Base-by-base conservation (phyloP, 306 rosid species). In the Fagus crenata region DNA sequence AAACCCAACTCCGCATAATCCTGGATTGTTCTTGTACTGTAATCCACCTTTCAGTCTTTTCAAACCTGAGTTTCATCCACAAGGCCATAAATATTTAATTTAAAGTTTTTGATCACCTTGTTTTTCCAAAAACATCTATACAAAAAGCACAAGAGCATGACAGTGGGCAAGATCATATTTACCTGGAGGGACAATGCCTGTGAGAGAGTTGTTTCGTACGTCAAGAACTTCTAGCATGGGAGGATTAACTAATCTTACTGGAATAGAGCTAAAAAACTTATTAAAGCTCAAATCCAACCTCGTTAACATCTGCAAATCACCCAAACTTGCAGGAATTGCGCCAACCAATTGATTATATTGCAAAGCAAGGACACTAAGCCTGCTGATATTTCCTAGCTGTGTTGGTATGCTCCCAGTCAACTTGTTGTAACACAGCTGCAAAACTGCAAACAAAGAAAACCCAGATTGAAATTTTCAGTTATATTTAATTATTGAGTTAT, bases 301-400 rank as follows among this genome's bases (percentile, higher is more conserved):
- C 13, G 78, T 76, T 71, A 93, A 59, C 15, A 78, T 51, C 67
- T 74, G 74, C 78, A 92, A 37, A 61, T 85, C 84, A 42, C 98
- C 96, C 81, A 93, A 85, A 83, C 90, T 93, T 6, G 98, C 98
- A 41, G 98, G 98, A 79, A 93, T 93, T 17, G 98, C 93, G 14
- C 93, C 85, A 2, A 81, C 80, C 55, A 93, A 82, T 76, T 88
- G 85, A 82, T 93, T 93, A 78, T 86, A 81, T 78, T 93, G 97
- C 80, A 93, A 85, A 37, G 97, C 91, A 68, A 93, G 89, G 78
- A 92, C 87, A 59, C 79, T 84, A 17, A 90, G 91, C 77, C 74
- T 87, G 77, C 69, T 83, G 81, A 90, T 49, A 65, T 71, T 77
- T 74, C 94, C 92, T 12, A 93, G 77, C 61, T 90, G 89, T 14